Conservation (phyloP, 345 rosid species). For the Moricandia moricandioides region DNA sequence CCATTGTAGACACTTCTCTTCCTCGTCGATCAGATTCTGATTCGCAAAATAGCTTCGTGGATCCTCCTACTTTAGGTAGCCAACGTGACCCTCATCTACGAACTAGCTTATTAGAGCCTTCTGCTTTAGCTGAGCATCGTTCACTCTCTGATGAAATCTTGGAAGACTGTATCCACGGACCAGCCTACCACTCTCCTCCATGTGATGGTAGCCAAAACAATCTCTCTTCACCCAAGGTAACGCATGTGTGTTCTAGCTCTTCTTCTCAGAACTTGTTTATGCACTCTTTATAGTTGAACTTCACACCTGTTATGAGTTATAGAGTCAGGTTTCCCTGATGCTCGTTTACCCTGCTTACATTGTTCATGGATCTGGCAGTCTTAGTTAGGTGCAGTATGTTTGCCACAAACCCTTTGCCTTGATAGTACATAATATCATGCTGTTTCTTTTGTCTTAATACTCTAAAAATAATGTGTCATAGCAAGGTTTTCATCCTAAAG, state of each 20-base stretch:
- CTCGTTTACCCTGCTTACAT: neutral
- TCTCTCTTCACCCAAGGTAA: slow-evolving; percentile 22
- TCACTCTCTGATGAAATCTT: slow-evolving; percentile 58
- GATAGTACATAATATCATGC: neutral
- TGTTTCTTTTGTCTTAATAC: neutral
- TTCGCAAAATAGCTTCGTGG: slow-evolving; percentile 62
- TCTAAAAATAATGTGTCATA: neutral
- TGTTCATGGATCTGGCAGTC: neutral
- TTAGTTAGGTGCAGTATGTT: slow-evolving; percentile 9
- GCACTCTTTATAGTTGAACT: neutral
- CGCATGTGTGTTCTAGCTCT: slow-evolving; percentile 9
- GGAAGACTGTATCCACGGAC: slow-evolving; percentile 68
- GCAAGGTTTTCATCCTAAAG: neutral
- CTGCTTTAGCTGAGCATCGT: slow-evolving; percentile 39
- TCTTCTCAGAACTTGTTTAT: slow-evolving; percentile 1
- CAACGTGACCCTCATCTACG: slow-evolving; percentile 57
- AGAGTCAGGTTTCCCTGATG: neutral
- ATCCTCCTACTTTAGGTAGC: slow-evolving; percentile 51
- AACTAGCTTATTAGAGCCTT: slow-evolving; percentile 64
- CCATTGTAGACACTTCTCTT: slow-evolving; percentile 40
- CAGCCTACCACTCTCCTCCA: slow-evolving; percentile 58
- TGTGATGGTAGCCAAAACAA: slow-evolving; percentile 55
- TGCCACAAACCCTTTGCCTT: neutral
- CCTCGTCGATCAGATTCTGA: slow-evolving; percentile 56
- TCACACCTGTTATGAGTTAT: neutral